phyloP scores from a whole-genome alignment of 225 moss, liverwort and hornwort genomes.

The Climacium dendroides region DNA sequence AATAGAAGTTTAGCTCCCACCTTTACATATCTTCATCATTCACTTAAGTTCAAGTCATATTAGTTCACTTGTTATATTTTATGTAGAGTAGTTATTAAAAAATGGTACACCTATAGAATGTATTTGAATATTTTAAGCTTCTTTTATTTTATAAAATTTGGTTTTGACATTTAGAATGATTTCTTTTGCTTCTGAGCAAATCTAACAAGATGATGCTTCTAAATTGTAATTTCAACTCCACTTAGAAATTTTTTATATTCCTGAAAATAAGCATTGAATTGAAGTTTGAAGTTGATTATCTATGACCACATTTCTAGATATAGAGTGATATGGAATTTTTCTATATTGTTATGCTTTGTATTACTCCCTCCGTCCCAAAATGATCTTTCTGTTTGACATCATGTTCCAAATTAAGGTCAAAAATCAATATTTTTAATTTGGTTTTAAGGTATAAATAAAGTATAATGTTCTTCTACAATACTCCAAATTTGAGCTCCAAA shows the following conservation, averaged over 20 bases:
- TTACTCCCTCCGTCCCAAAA: too few species aligned
- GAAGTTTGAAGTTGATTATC: not conserved
- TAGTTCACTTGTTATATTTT: not conserved
- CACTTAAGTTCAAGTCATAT: not conserved
- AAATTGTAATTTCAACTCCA: not conserved
- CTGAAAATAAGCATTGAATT: not conserved
- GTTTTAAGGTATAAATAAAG: too few species aligned
- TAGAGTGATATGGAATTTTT: not conserved
- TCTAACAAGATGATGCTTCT: not conserved
- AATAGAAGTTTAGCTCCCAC: fast-evolving
- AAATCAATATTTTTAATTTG: too few species aligned
- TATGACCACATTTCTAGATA: not conserved
- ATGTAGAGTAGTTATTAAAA: not conserved
- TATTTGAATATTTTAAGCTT: not conserved
- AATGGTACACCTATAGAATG: not conserved
- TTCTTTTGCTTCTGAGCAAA: not conserved
- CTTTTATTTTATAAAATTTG: not conserved
- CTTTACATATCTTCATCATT: not conserved
- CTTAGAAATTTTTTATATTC: not conserved
- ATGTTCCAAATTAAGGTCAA: too few species aligned
- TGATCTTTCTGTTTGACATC: too few species aligned
- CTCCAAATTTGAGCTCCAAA: too few species aligned
- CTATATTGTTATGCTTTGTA: too few species aligned
- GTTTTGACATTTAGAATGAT: not conserved
- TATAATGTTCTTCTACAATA: too few species aligned